Base-by-base conservation (phyloP, 1,139 yeast species). In the Protomyces inouyei region DNA sequence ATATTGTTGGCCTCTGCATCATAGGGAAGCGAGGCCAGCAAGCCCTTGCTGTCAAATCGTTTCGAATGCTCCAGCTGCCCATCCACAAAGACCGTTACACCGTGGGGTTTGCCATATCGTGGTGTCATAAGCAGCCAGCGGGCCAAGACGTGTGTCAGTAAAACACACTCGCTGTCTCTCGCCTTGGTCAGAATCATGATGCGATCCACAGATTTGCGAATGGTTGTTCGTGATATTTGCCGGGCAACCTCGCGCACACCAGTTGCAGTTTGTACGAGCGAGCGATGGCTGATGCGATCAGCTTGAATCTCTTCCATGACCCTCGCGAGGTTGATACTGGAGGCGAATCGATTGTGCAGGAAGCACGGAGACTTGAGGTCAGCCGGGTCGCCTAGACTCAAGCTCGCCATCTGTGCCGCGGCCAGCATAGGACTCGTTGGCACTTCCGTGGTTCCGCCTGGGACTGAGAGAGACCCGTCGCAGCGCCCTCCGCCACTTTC, bases 141-240 rank as follows among this genome's bases (percentile, higher is more conserved):
- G 0, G 88, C 86, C 69, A 89, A 79, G 71, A 88, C 93, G 67
- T 92, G 78, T 0, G 96, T 88, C 57, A 89, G 77, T 70, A 83
- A 85, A 8, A 87, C 83, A 65, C 89, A 77, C 5, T 91, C 85
- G 71, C 86, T 86, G 72, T 90, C 97, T 64, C 93, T 80, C 0
- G 95, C 95, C 73, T 90, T 90, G 14, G 96, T 90, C 14, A 89
- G 91, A 25, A 90, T 82, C 84, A 90, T 81, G 28, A 90, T 82
- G 9, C 88, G 83, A 64, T 81, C 80, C 9, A 87, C 86, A 65
- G 87, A 85, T 36, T 89, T 75, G 69, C 85, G 86, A 48, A 89
- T 86, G 3, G 88, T 85, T 4, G 95, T 91, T 70, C 84, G 83
- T 56, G 87, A 82, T 38, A 67, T 67, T 57, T 66, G 88, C 69